Evolutionary conservation across 1,139 yeast genomes (phyloP), one percentile per base, ranked within the genome.

Genomic region (Suhomyces maxii): DNA sequence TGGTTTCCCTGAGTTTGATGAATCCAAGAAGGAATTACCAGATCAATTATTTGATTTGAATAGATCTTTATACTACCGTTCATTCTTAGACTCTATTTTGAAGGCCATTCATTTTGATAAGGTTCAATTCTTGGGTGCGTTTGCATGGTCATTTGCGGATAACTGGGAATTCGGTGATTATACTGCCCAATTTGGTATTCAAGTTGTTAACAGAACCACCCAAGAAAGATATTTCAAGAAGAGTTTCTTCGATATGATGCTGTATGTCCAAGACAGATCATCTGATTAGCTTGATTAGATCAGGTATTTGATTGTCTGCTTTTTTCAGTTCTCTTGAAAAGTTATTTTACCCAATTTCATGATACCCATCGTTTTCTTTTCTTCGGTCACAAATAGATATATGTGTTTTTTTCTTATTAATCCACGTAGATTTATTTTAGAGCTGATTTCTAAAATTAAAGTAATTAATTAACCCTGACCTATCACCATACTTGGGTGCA

Each of bases 101-200:
- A 53, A 63, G 40, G 60, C 64, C 11, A 53, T 55, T 34, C 48
- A 64, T 36, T 52, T 51, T 33, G 71, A 67, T 46, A 51, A 53
- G 3, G 68, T 68, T 9, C 51, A 65, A n/a, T 55, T 69, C 23
- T 53, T 58, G 14, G 71, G 71, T 3, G 64, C 68, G 2, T 58
- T 67, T 40, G 69, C 69, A 2, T 69, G 74, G 74, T 58, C 69
- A 11, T 59, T 62, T 48, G 60, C 61, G 34, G 74, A 69, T 51
- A 67, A 68, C 48, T 58, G 67, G 54, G 72, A 68, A 46, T 69
- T 70, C 61, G 63, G 71, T 35, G 64, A 61, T 41, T 68, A 68
- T 34, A 50, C 40, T 2, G 60, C 61, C 23, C 62, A 68, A 37
- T 69, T 66, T 52, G 74, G 74, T 13, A 45, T 69, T 13, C 72